phyloP scores from a whole-genome alignment of 2,329 filamentous ascomycete genomes.

The Penicillium capsulatum region DNA sequence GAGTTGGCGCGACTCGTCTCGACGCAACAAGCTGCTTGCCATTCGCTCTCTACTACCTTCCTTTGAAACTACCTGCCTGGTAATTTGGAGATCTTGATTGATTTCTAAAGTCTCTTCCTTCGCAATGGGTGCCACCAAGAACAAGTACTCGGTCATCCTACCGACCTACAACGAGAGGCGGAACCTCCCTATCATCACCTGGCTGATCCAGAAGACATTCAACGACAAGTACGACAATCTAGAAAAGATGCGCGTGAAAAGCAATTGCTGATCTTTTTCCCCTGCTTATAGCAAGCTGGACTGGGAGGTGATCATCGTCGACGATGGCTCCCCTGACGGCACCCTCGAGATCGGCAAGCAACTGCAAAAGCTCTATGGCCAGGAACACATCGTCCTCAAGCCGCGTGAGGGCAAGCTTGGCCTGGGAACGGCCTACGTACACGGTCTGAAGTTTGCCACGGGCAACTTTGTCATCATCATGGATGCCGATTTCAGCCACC shows the following conservation, averaged over 20 bases:
- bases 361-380: constrained; percentile 76
- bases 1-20: constrained; percentile 25
- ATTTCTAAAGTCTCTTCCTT: constrained; percentile 3
- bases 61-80: constrained; percentile 7
- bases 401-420: constrained; percentile 90
- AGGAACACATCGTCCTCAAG: constrained; percentile 74
- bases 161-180: constrained; percentile 98
- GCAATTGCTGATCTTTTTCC: constrained; percentile 3
- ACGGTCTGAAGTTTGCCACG: constrained; percentile 81
- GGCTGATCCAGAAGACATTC: constrained; percentile 90
- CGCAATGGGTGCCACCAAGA: constrained; percentile 43
- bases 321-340: constrained; percentile 95
- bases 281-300: constrained; percentile 72
- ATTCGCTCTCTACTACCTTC: constrained; percentile 24
- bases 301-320: constrained; percentile 96
- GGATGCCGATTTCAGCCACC: constrained; percentile 99
- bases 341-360: constrained; percentile 88
- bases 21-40: constrained; percentile 23
- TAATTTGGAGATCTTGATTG: constrained; percentile 11
- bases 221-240: constrained; percentile 65
- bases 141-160: constrained; percentile 96
- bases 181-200: constrained; percentile 93
- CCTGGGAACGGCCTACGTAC: constrained; percentile 94
- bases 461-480: constrained; percentile 99
- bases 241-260: not conserved